Base-by-base conservation (phyloP, 2,329 filamentous ascomycete species). In the Bipolaris oryzae region DNA sequence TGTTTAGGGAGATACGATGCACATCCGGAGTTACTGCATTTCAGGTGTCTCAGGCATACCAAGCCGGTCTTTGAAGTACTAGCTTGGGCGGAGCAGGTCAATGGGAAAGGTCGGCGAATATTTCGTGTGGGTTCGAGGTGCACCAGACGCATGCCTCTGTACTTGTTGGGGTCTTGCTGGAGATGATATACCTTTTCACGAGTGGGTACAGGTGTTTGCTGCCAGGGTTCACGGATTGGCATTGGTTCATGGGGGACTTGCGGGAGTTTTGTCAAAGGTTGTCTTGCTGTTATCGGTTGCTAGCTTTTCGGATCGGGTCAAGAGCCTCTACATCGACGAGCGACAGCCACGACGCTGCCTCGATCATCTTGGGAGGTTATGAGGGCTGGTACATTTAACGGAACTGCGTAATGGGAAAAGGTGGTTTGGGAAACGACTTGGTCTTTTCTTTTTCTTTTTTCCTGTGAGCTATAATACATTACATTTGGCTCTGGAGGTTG, bases 11-110 rank as follows among this genome's bases (percentile, higher is more conserved):
- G 68, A 73, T 56, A 71, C 63, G 69, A 76, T 72, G 73, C 71
- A 74, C 73, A 70, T 75, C 66, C 67, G 73, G 75, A 76, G 75
- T 77, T 77, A 72, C 73, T 75, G 74, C 75, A 77, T 77, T 76
- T 71, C 61, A 73, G 75, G 74, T 76, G 74, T 77, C 71, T 63
- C 69, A 70, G 73, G 74, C 73, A 76, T 75, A 61, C 68, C 59
- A 66, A 71, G 67, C 73, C 71, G 72, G 72, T 73, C 69, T 72
- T 74, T 64, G 62, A 74, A 69, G 34, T 38, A 48, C 50, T 39
- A 51, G 46, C 61, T 69, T 67, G 67, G 72, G 66, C 53, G 72
- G 72, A 68, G 69, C 55, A 38, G 44, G 44, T 57, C 55, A 57
- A 47, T 44, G 31, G 54, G 50, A 34, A 34, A n/a, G 69, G 66